Base-by-base conservation (phyloP, 2,329 filamentous ascomycete genomes). In the Aspergillus jensenii region DNA sequence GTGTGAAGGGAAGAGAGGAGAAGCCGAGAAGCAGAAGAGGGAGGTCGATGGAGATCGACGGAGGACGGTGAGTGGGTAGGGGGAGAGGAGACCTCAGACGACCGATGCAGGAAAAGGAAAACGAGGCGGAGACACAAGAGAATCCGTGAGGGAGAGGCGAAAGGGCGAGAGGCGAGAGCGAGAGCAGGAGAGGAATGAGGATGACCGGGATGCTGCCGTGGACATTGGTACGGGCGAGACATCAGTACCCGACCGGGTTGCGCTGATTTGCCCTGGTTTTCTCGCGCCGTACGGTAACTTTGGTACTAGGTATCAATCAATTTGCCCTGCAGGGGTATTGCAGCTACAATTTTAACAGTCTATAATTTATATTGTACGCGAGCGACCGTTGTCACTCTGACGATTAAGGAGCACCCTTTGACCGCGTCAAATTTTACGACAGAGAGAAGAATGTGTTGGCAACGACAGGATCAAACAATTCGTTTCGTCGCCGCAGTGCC, bases 101-200 rank as follows among this genome's bases (percentile, higher is more conserved):
- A 52, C 47, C 33, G 39, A 49, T 33, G n/a, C 59, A 56, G 50
- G 62, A 52, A 59, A 60, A 47, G 55, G 52, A 58, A 56, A 60
- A 58, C 52, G 53, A 58, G 59, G 63, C 57, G 62, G 65, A 62
- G 61, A 61, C 55, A 59, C 60, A 57, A 62, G 59, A 64, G 62
- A 61, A 17, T 43, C 40, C 23, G 25, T 31, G 55, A 62, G 64
- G 59, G 58, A 60, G 55, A 61, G 63, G 63, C 59, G 59, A 64
- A 62, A 65, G 59, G 65, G 57, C 56, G 59, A 60, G 52, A 61
- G 62, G 60, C 47, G 60, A 63, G 60, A 62, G 60, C 60, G 59
- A 62, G 63, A 59, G 62, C 17, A 27, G 35, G 35, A 37, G 35
- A 37, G 35, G 35, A 37, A 37, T 31, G 27, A 31, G 27, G 27